Evolutionary conservation across 2,329 filamentous ascomycete genomes (phyloP), one percentile per base, ranked within the genome.

Genomic region (Ophiocordyceps camponoti-leonardi): DNA sequence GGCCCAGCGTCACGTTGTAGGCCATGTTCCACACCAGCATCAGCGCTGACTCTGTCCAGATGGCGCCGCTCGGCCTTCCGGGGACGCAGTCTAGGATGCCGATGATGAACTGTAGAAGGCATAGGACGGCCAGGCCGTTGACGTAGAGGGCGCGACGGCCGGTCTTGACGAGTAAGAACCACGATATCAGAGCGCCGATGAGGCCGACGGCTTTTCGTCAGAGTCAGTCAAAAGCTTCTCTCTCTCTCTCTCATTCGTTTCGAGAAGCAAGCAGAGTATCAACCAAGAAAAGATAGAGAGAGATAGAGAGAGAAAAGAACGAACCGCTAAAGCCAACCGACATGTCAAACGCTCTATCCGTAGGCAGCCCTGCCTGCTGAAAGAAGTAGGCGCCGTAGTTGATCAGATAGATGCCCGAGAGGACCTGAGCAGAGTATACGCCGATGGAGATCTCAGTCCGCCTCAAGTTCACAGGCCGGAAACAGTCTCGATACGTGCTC

Each of bases 311-410:
- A n/a, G n/a, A n/a, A n/a, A n/a, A n/a, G n/a, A 26, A 44, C 50
- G 44, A 43, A 51, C 50, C 50, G 43, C 52, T 47, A 26, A 50
- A 50, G 1, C 59, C 63, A 7, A 70, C 55, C 5, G 61, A 58
- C 45, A 72, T 61, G 41, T 59, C 61, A 49, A 67, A 69, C 0
- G 65, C 62, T 10, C 60, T 55, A 1, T 54, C 51, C 5, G 60
- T 56, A 5, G 57, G 50, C 23, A 70, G 57, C 18, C 69, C 68
- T 0, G 66, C 61, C 44, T 68, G 66, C 30, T 64, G 55, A 53
- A 67, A 69, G 54, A 71, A 71, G 51, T 65, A 69, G 16, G 73
- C 76, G 0, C 62, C 58, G 2, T 56, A 62, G 41, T 65, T 66
- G 45, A 62, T 61, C 41, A 67, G 58, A 10, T 60, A 59, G 26